Conservation (phyloP, 805 yeast genomes). For the Candida multigemmis region DNA sequence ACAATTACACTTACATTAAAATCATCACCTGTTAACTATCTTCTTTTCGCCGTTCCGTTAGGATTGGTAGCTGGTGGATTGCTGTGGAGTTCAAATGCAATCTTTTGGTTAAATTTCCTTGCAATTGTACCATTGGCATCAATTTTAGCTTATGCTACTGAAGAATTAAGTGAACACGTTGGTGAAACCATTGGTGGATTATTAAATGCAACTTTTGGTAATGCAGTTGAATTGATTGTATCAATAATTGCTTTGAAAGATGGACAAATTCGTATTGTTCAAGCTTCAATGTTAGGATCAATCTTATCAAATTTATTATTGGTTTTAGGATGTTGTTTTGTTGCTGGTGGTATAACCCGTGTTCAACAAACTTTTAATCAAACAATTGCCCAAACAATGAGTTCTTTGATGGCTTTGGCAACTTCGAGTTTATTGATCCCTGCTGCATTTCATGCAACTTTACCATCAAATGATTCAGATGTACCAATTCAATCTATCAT, state of each 20-base stretch:
- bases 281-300: slow-evolving; percentile 95
- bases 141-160: slow-evolving; percentile 85
- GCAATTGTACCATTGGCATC: slow-evolving; percentile 93
- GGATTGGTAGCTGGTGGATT: slow-evolving; percentile 69
- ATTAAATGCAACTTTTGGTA: slow-evolving; percentile 94
- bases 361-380: slow-evolving; percentile 85
- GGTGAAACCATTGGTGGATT: slow-evolving; percentile 93
- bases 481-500: slow-evolving; percentile 41
- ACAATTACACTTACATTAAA: slow-evolving; percentile 19
- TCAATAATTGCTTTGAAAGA: slow-evolving; percentile 80
- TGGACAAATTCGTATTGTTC: slow-evolving; percentile 88
- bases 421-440: slow-evolving; percentile 86
- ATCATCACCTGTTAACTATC: slow-evolving; percentile 67
- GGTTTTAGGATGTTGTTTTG: slow-evolving; percentile 91
- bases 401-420: slow-evolving; percentile 84
- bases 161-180: slow-evolving; percentile 76
- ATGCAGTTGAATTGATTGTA: slow-evolving; percentile 94
- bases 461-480: slow-evolving; percentile 41
- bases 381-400: slow-evolving; percentile 98
- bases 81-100: slow-evolving; percentile 41
- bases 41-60: slow-evolving; percentile 79
- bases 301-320: slow-evolving; percentile 80
- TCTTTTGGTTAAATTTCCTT: slow-evolving; percentile 70
- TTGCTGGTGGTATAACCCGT: slow-evolving; percentile 85
- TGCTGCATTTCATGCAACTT: slow-evolving; percentile 87